Conservation (phyloP, 2,329 filamentous ascomycete species). For the Fusarium guadeloupense region DNA sequence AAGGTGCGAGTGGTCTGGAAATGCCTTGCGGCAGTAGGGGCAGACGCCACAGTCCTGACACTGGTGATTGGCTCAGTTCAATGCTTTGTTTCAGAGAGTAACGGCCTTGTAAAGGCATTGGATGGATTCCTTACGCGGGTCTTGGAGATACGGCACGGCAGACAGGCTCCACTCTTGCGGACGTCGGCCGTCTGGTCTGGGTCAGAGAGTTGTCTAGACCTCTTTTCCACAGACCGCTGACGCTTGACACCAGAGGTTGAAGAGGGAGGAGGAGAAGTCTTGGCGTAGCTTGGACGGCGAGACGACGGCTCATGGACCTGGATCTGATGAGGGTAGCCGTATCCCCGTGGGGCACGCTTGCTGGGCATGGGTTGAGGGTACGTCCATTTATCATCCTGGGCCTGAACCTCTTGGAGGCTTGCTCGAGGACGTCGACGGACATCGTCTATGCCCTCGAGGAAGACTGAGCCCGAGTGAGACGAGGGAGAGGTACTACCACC, state of each 20-base stretch:
- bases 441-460: conserved; percentile 46
- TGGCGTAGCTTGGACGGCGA: conserved; percentile 35
- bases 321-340: conserved; percentile 48
- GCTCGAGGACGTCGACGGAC: conserved; percentile 43
- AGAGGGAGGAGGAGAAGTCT: conserved; percentile 13
- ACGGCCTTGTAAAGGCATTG: conserved; percentile 24
- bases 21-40: conserved; percentile 54
- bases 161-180: conserved; percentile 59
- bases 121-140: conserved; percentile 53
- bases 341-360: conserved; percentile 46
- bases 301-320: conserved; percentile 45
- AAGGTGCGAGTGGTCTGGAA: conserved; percentile 53
- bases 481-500: conserved; percentile 54
- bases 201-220: conserved; percentile 50
- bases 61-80: conserved; percentile 47
- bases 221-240: conserved; percentile 51
- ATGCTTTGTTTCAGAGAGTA: conserved; percentile 26
- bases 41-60: conserved; percentile 54
- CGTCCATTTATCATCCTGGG: conserved; percentile 54
- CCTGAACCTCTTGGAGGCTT: conserved; percentile 49
- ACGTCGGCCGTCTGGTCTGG: conserved; percentile 59
- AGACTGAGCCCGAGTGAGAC: conserved; percentile 50
- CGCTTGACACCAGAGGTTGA: conserved; percentile 47
- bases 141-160: conserved; percentile 59
- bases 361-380: conserved; percentile 49